Percentiles rank a stretch among this genome's conserved stretches.
These are phyloP conservation scores for Penicillium janthinellum DNA, from an alignment of 2,329 filamentous ascomycete genomes.

Conservation along the genomic window DNA sequence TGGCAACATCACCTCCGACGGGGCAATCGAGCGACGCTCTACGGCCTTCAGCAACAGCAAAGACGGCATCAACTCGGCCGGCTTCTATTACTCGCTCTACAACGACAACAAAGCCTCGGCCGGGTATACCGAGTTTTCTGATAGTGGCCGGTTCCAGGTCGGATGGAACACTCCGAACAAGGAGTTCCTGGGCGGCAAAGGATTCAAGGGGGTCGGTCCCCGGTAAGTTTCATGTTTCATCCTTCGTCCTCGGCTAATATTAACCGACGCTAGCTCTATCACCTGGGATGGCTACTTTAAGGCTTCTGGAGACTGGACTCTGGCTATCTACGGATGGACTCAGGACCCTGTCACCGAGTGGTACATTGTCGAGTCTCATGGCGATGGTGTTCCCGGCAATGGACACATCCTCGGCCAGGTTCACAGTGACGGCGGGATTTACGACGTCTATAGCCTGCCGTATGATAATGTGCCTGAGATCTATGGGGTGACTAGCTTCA, in stretches of 20 bases:
- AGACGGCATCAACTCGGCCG: not conserved
- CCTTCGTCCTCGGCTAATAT: not conserved
- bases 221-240: not conserved
- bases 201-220: not conserved
- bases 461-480: not conserved
- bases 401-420: conserved; percentile 1
- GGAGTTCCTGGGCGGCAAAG: not conserved
- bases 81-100: conserved; percentile 4
- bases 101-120: not conserved
- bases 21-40: not conserved
- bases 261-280: not conserved
- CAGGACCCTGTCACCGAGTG: conserved; percentile 1
- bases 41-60: not conserved
- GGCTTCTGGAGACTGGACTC: not conserved
- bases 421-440: conserved; percentile 2
- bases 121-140: not conserved
- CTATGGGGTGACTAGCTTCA: conserved; percentile 1
- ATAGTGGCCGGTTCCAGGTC: conserved; percentile 1
- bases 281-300: conserved; percentile 1
- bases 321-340: conserved; percentile 5
- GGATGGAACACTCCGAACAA: not conserved
- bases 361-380: conserved; percentile 2
- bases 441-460: not conserved
- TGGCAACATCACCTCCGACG: not conserved
- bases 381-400: not conserved